Evolutionary conservation across 495 filamentous ascomycete genomes (phyloP), one percentile per base, ranked within the genome.

Genomic region (Xylaria acuta): DNA sequence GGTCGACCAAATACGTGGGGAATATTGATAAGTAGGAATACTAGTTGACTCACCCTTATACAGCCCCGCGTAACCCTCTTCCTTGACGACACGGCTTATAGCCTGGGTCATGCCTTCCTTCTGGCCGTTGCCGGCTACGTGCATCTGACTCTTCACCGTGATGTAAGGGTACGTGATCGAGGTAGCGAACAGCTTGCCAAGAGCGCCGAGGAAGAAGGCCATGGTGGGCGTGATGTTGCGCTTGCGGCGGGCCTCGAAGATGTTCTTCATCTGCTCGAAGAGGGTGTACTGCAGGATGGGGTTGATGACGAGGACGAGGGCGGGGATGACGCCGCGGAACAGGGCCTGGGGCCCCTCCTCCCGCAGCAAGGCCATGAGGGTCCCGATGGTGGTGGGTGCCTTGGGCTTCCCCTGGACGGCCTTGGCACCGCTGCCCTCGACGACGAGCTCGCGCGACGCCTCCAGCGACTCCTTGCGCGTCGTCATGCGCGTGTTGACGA

Each of bases 281-380:
- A 99, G 92, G 20, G 97, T 99, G 78, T 99, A 99, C 83, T 98
- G 97, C 72, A 99, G 82, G 72, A 99, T 99, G 2, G 96, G 96
- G 82, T 99, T 99, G 80, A 97, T 93, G 67, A 99, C 96, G 65
- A 99, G 82, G 67, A 99, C 88, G 60, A 99, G 86, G 2, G 97
- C 96, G 18, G 96, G 96, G 51, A 97, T 86, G 36, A 99, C 95
- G 30, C 96, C 96, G 2, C 94, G 89, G 77, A 99, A 98, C 14
- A 99, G 88, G 0, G 94, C 92, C 76, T 86, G 84, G 30, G 91
- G 90, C 0, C 96, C 96, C 72, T 98, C 96, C 43, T 94, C 89
- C 7, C 85, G 85, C 59, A 98, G 84, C 41, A 99, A 84, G 1
- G 90, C 84, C 73, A 94, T 79, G 9, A 99, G 85, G 0, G 96